Base-by-base conservation (phyloP, 495 filamentous ascomycete genomes). In the Aspergillus saccharolyticus region DNA sequence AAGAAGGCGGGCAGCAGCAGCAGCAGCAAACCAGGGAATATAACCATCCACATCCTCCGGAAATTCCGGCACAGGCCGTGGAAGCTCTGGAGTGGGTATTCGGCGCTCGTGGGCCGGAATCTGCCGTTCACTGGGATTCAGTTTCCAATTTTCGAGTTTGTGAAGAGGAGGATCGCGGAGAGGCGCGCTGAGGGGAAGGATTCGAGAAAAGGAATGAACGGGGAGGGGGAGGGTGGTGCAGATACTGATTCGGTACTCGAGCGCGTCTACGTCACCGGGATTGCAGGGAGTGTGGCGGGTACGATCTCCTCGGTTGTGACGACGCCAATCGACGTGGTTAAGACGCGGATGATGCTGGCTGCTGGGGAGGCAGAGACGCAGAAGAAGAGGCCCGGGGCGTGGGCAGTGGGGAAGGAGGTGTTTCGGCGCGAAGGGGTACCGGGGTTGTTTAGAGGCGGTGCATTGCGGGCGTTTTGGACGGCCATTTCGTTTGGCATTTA, bases 51-150 rank as follows among this genome's bases (percentile, higher is more conserved):
- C 55, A 81, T 82, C 1, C 63, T 88, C 14, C 56, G 65, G 5
- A 73, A 75, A 18, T 88, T 88, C 70, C 71, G 68, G n/a, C 66
- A 71, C 6, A 74, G 75, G 39, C 84, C 85, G 2, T 77, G 80
- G 48, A 78, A 79, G 25, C 70, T 96, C 14, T 91, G 87, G 81
- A 78, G 84, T 15, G 92, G 92, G 6, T 96, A 96, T 67, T 84
- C 82, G 3, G 87, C 88, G 6, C 78, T 96, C 2, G 84, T 87
- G 5, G 85, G 87, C 2, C 75, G 92, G 3, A 96, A 96, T 64
- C 63, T 97, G 15, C 92, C 90, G 0, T 94, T 90, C 59, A 95
- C 90, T 16, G 89, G 89, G 6, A 73, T 96, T 61, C 90, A 96
- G 61, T 96, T 96, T 63, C 91, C 91, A 14, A 72, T 95, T 61